A percentile compares a stretch with the other conserved stretches of the same genome.
phyloP scores from a whole-genome alignment of 352 stramenopile species.

The Plasmopara muralis region DNA sequence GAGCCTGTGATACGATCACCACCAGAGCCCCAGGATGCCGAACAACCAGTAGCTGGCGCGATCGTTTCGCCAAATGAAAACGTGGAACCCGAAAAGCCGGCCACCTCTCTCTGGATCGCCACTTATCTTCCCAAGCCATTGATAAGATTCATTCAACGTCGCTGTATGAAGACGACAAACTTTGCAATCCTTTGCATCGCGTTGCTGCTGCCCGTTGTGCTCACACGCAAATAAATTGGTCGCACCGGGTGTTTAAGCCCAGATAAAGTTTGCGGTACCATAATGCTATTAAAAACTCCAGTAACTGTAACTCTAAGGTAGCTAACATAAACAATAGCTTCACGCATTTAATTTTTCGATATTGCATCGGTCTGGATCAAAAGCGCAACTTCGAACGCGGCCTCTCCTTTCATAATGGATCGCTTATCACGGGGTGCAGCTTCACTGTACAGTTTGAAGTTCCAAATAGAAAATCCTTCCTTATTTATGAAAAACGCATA shows the following conservation, averaged over 20 bases:
- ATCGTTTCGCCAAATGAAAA: conserved; percentile 1
- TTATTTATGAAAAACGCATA: too few species aligned
- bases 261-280: neutral
- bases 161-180: conserved; percentile 35
- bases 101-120: conserved; percentile 17
- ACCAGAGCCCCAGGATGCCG: conserved; percentile 1
- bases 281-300: neutral
- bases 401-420: too few species aligned
- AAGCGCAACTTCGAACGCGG: too few species aligned
- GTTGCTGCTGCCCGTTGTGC: conserved; percentile 29
- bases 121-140: conserved; percentile 26
- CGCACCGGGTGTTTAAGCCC: neutral
- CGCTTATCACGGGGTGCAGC: too few species aligned
- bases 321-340: too few species aligned
- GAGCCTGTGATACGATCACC: neutral
- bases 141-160: conserved; percentile 24
- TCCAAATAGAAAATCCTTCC: too few species aligned
- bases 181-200: conserved; percentile 32
- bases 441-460: too few species aligned
- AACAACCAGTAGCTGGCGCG: neutral
- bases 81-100: conserved; percentile 8
- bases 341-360: too few species aligned
- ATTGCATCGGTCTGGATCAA: too few species aligned
- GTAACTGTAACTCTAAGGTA: too few species aligned
- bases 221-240: conserved; percentile 24